Base-by-base conservation (phyloP, 2,329 filamentous ascomycete species). In the Colletotrichum echinochloae region DNA sequence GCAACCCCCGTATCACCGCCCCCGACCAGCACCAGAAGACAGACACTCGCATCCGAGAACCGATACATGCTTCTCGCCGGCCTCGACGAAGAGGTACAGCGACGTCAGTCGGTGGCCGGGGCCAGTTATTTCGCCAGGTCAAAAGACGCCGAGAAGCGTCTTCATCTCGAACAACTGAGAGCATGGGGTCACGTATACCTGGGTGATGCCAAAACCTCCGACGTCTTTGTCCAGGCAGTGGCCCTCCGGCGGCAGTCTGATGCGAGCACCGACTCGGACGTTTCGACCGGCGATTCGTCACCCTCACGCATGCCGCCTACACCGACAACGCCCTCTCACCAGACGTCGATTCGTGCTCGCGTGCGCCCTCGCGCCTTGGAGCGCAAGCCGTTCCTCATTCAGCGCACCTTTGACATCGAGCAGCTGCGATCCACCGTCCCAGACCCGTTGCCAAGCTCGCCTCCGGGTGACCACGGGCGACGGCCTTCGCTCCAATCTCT, bases 391-490 rank as follows among this genome's bases (percentile, higher is more conserved):
- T 84, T 88, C 72, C 73, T 85, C 0, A 79, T 90, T 23, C 81
- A 83, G 72, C 82, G 86, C 37, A 82, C 81, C 23, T 87, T 90
- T 70, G 81, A 88, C 70, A 77, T 88, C 18, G 79, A 83, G 33
- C 79, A 83, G 70, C 77, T 89, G 12, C 80, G 83, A 55, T 79
- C 82, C 11, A 85, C 83, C 0, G 78, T 87, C n/a, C 82, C 83
- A 2, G 78, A 82, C 3, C 77, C 78, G 11, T 69, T 75, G 9
- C 73, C 74, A 33, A 71, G 39, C 41, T 55, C 66, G 16, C n/a
- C 54, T n/a, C 20, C 60, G 11, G 55, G 37, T 18, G 59, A 52
- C 26, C 26, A 61, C 1, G 48, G 57, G 23, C 37, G 37, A n/a
- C 70, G 70, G 37, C 67, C 62, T 18, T 72, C 72, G 16, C 51